Base-by-base conservation (phyloP, 805 yeast genomes). In the Saccharomycodes ludwigii region DNA sequence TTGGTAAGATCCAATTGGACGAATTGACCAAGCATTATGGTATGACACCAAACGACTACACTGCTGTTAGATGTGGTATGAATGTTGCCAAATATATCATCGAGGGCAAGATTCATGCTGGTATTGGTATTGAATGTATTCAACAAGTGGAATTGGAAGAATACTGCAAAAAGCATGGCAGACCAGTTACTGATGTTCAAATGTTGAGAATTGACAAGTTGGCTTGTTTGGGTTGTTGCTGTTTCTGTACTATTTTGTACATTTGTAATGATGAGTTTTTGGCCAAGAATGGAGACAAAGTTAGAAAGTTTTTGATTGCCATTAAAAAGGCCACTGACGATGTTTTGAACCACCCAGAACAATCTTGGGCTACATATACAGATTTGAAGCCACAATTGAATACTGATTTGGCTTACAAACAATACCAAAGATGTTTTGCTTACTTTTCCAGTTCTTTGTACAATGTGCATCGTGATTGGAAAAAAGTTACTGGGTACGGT, bases 51-150 rank as follows among this genome's bases (percentile, higher is more conserved):
- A 52, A 54, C 21, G 75, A 69, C 44, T 69, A 69, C 50, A 66
- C 72, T 27, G 72, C 75, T 7, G 70, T 69, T 33, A 59, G 74
- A 50, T 66, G 73, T 40, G 75, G 75, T 34, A 69, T 69, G 75
- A 69, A 69, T 43, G 73, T 69, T 28, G 71, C 74, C 37, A 67
- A 66, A 44, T 61, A 61, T 41, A 68, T 69, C 41, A 63, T 69
- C 32, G 71, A 68, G 32, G 74, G 73, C 22, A 59, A 61, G 40
- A 66, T 69, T 33, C 71, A 69, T 46, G 73, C 73, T 35, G 75
- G 75, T 32, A 62, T 69, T 44, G 75, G 75, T 43, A 66, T 69
- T 35, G 75, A 69, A 46, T 68, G 73, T 50, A 66, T 69, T 48
- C 75, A 69, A 47, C 73, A 68, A 50, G 75, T 69, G 29, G 71